phyloP scores from a whole-genome alignment of 2,329 filamentous ascomycete genomes.

The Trichophyton rubrum region DNA sequence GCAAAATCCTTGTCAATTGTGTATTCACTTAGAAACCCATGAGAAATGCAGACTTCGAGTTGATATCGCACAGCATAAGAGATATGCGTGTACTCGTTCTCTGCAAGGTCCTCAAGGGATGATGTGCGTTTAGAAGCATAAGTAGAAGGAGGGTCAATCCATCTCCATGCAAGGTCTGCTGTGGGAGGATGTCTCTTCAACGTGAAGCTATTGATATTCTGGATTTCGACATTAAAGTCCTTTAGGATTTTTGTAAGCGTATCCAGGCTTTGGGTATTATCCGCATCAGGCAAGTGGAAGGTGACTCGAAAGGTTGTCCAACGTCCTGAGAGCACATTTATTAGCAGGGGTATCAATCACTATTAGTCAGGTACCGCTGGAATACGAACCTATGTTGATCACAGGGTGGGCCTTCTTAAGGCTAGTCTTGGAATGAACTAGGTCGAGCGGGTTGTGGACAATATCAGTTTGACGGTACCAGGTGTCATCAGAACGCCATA shows the following conservation, averaged over 20 bases:
- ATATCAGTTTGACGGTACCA: constrained; percentile 57
- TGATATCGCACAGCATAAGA: constrained; percentile 72
- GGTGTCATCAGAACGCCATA: constrained; percentile 45
- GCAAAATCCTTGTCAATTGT: constrained; percentile 59
- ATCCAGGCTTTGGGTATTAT: constrained; percentile 26
- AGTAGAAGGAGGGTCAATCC: constrained; percentile 27
- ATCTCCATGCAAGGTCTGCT: constrained; percentile 24
- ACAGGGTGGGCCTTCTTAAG: constrained; percentile 40
- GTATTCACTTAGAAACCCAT: constrained; percentile 62
- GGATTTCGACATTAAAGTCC: constrained; percentile 59
- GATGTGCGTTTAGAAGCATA: constrained; percentile 19
- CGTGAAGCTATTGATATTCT: constrained; percentile 33
- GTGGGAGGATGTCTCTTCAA: constrained; percentile 10
- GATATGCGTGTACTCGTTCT: constrained; percentile 34
- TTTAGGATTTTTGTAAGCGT: constrained; percentile 44
- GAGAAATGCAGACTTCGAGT: constrained; percentile 84
- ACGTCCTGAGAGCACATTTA: constrained; percentile 32
- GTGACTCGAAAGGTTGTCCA: constrained; percentile 50
- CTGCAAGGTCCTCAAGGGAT: constrained; percentile 26
- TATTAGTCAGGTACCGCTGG: constrained; percentile 14
- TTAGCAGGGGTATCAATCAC: neutral
- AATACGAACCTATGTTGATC: constrained; percentile 46
- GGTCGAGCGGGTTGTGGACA: constrained; percentile 31
- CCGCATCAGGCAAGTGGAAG: constrained; percentile 26
- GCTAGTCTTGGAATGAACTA: constrained; percentile 29